phyloP scores from a whole-genome alignment of 2,329 filamentous ascomycete species.

The Ramularia endophylla region DNA sequence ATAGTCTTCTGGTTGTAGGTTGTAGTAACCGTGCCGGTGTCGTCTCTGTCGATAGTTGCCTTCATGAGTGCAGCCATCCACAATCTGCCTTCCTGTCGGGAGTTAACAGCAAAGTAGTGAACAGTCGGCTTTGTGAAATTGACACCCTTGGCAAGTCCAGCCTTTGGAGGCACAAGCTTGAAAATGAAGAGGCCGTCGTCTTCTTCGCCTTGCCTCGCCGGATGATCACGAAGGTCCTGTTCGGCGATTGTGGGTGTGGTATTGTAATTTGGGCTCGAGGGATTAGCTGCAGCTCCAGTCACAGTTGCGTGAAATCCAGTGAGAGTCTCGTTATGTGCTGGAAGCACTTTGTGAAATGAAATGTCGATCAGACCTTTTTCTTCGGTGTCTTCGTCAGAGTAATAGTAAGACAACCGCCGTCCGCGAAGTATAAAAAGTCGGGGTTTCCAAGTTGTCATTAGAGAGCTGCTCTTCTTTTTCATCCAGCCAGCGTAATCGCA shows the following conservation, averaged over 20 bases:
- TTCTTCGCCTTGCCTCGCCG: conserved; percentile 37
- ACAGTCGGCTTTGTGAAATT: conserved; percentile 97
- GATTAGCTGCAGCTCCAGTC: conserved; percentile 68
- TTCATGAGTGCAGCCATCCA: conserved; percentile 99
- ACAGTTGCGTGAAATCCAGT: conserved; percentile 88
- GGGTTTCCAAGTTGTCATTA: conserved; percentile 98
- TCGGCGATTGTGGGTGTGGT: conserved; percentile 33
- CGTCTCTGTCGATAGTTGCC: conserved; percentile 91
- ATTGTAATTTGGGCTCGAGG: conserved; percentile 48
- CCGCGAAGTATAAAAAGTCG: conserved; percentile 93
- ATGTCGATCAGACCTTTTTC: conserved; percentile 98
- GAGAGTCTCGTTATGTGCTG: conserved; percentile 84
- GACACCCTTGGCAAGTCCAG: conserved; percentile 80
- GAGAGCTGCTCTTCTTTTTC: conserved; percentile 95
- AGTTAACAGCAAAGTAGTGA: conserved; percentile 96
- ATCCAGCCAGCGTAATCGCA: conserved; percentile 98
- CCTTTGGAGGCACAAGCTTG: conserved; percentile 88
- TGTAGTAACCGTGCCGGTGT: conserved; percentile 66
- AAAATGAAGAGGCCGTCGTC: conserved; percentile 79
- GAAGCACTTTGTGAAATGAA: conserved; percentile 92
- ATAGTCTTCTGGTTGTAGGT: conserved; percentile 98
- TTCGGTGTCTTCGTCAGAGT: conserved; percentile 83
- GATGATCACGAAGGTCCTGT: conserved; percentile 33
- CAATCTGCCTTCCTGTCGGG: conserved; percentile 74
- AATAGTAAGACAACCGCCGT: conserved; percentile 89